These are phyloP conservation scores for Apium graveolens DNA, from an alignment of 129 eudicot species.

Conservation along the genomic window DNA sequence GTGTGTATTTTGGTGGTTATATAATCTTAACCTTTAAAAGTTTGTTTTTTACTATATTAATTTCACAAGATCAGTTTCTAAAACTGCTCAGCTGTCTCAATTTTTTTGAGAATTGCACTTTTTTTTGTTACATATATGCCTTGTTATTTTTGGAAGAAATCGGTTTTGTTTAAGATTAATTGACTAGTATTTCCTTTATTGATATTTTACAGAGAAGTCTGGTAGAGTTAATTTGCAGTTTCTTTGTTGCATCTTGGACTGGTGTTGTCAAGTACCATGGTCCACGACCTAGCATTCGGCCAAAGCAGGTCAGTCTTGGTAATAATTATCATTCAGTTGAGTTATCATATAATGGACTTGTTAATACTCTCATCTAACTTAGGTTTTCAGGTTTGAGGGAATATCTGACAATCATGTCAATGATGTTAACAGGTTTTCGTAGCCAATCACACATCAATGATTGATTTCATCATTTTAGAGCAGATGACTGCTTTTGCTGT, in stretches of 20 bases:
- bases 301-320: constrained; percentile 58
- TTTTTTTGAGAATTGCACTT: not conserved
- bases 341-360: not conserved
- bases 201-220: constrained; percentile 54
- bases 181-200: not conserved
- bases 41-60: not conserved
- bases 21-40: not conserved
- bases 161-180: not conserved
- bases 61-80: not conserved
- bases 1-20: constrained; percentile 31
- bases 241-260: constrained; percentile 99
- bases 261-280: constrained; percentile 97
- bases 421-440: constrained; percentile 67
- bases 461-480: constrained; percentile 81
- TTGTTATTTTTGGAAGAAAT: not conserved
- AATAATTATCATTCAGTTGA: not conserved
- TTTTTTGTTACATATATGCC: not conserved
- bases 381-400: not conserved
- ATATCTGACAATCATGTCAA: constrained; percentile 1
- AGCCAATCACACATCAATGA: constrained; percentile 96
- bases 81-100: not conserved
- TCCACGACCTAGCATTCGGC: constrained; percentile 85
- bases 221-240: constrained; percentile 90
- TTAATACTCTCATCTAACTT: not conserved
- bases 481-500: constrained; percentile 99